Base-by-base conservation (phyloP, 164 flowering plant genomes). In the Kingdonia uniflora region DNA sequence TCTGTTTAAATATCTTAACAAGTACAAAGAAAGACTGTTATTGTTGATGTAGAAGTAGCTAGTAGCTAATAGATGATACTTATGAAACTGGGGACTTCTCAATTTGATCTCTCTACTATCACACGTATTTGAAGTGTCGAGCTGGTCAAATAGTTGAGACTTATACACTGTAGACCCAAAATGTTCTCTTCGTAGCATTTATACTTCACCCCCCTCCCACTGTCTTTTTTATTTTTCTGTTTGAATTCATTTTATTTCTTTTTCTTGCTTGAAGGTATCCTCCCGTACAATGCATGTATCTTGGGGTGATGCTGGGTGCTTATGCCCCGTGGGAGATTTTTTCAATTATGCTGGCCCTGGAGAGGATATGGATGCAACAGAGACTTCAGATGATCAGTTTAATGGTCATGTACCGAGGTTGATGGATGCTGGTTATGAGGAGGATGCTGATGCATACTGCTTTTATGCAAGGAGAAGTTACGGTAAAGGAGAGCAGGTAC, bases 241-340 rank as follows among this genome's bases (percentile, higher is more conserved):
- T n/a, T n/a, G n/a, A n/a, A 8, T 29, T 29, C 8, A 4, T 29
- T 29, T 29, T 29, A 29, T 29, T 49, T 4, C 4, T 19, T 19
- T 1, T 42, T 58, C n/a, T 13, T 60, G 25, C 19, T 52, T 61
- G 59, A 64, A 92, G 99, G 73, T 94, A 69, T 84, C 97, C n/a
- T 80, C 97, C 1, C 80, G 95, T 19, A 81, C 99, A 19, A 55
- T 94, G 76, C 86, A 94, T 64, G 58, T 88, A 68, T 81, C 95
- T 29, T 86, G 99, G 99, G 95, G 88, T 71, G 79, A 76, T 49
- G 99, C 95, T 58, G 99, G 97, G 25, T 88, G 99, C 65, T 76
- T 94, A 62, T 89, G 99, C 56, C 99, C 99, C 25, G 82, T 88
- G 44, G 97, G 95, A 17, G 99, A 89, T 67, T 73, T 88, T 45